Conservation (phyloP, 179 eudicot species). For the Corrigiola litoralis region DNA sequence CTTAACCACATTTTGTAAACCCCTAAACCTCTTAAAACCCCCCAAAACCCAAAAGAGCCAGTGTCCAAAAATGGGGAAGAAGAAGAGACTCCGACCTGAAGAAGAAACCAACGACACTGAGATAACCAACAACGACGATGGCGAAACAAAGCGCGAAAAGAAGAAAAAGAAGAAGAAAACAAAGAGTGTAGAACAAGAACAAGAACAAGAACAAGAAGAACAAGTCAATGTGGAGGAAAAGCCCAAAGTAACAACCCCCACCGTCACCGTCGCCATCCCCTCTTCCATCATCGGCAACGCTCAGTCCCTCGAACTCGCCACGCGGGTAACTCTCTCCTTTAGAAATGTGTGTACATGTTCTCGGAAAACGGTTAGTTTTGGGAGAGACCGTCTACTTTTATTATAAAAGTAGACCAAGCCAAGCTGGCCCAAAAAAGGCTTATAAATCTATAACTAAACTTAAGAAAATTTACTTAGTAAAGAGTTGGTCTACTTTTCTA, state of each 20-base stretch:
- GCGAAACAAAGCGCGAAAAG: slow-evolving; percentile 1
- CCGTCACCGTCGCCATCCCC: slow-evolving; percentile 67
- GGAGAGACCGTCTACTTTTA: too few relatives aligned
- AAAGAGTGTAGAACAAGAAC: slow-evolving; percentile 10
- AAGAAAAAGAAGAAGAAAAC: slow-evolving; percentile 8
- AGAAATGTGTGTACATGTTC: too few relatives aligned
- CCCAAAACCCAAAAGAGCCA: not conserved
- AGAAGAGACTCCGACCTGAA: slow-evolving; percentile 11
- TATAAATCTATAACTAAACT: too few relatives aligned
- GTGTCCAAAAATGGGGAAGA: slow-evolving; percentile 15
- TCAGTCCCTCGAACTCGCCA: slow-evolving; percentile 91
- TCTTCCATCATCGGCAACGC: slow-evolving; percentile 85
- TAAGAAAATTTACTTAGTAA: too few relatives aligned
- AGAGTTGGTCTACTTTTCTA: too few relatives aligned
- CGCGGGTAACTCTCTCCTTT: slow-evolving; percentile 44
- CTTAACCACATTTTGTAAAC: too few relatives aligned
- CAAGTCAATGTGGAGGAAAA: slow-evolving; percentile 1
- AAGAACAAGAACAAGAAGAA: slow-evolving; percentile 2
- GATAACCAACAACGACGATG: slow-evolving; percentile 5
- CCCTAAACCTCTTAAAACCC: not conserved
- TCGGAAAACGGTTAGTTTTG: too few relatives aligned
- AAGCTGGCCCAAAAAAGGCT: too few relatives aligned
- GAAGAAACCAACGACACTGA: not conserved
- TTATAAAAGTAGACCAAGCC: too few relatives aligned
- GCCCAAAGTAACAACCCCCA: slow-evolving; percentile 38